Evolutionary conservation across 2,329 filamentous ascomycete species (phyloP).

Genomic region (Aquanectria penicillioides): DNA sequence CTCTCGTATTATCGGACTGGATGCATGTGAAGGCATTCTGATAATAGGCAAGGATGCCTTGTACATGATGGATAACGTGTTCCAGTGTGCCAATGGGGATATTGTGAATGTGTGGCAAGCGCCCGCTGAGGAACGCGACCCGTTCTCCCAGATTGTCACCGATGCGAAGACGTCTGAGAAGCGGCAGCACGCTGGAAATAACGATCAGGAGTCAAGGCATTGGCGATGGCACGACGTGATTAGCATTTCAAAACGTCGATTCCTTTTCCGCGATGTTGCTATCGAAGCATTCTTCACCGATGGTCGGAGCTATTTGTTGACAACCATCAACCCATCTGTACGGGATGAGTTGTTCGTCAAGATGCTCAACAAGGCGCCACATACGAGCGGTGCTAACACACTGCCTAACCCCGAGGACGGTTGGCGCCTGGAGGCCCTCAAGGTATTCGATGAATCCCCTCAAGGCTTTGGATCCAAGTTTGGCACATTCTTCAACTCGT

Average conservation of each 20-base stretch:
- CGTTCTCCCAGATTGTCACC: conserved; percentile 93
- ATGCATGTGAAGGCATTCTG: conserved; percentile 91
- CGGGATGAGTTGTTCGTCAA: conserved; percentile 85
- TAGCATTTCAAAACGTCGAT: conserved; percentile 94
- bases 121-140: conserved; percentile 89
- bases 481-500: conserved; percentile 89
- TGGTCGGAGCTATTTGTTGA: conserved; percentile 92
- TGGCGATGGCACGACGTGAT: conserved; percentile 97
- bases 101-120: conserved; percentile 98
- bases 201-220: conserved; percentile 83
- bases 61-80: conserved; percentile 96
- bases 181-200: conserved; percentile 62
- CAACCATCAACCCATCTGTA: conserved; percentile 76
- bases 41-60: conserved; percentile 92
- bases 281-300: conserved; percentile 99
- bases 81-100: conserved; percentile 93
- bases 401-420: conserved; percentile 84
- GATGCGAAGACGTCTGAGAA: conserved; percentile 69
- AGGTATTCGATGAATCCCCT: conserved; percentile 68
- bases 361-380: conserved; percentile 81
- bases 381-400: conserved; percentile 75
- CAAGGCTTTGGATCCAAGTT: conserved; percentile 85
- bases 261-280: conserved; percentile 93
- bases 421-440: conserved; percentile 90
- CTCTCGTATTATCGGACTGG: conserved; percentile 91